Percentiles rank a stretch among this genome's conserved stretches.
Evolutionary conservation across 2,329 filamentous ascomycete genomes (phyloP).

Genomic region (Clathrospora elynae): DNA sequence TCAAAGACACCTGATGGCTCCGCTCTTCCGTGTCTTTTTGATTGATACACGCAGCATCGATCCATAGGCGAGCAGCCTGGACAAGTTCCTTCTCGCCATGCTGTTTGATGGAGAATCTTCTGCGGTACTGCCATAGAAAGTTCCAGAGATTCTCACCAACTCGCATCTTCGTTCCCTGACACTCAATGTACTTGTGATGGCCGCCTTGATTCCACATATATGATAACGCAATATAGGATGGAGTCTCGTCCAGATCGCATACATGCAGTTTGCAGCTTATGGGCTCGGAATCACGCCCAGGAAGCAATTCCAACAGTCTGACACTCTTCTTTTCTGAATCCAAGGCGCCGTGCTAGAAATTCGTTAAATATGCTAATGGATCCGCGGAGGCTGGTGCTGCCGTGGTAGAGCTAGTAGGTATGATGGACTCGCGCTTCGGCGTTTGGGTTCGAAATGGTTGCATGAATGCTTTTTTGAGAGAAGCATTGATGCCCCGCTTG

Average conservation of each 20-base stretch:
- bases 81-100: slow-evolving; percentile 7
- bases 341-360: slow-evolving; percentile 11
- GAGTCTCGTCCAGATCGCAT: slow-evolving; percentile 17
- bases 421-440: slow-evolving; percentile 3
- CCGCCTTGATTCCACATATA: slow-evolving; percentile 24
- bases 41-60: slow-evolving; percentile 22
- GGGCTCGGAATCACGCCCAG: slow-evolving; percentile 8
- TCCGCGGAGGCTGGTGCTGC: not conserved
- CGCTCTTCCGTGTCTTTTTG: slow-evolving; percentile 19
- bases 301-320: slow-evolving; percentile 14
- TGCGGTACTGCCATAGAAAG: slow-evolving; percentile 21
- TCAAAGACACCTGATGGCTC: slow-evolving; percentile 16
- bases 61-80: slow-evolving; percentile 11
- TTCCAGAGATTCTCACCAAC: slow-evolving; percentile 21
- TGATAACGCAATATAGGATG: slow-evolving; percentile 19
- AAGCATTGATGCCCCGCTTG: slow-evolving; percentile 3
- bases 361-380: not conserved
- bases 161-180: slow-evolving; percentile 10
- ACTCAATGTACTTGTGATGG: slow-evolving; percentile 6
- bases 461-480: slow-evolving; percentile 10
- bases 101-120: slow-evolving; percentile 5
- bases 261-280: slow-evolving; percentile 3
- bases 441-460: slow-evolving; percentile 7
- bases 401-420: not conserved
- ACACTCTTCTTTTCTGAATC: slow-evolving; percentile 11